Conservation (phyloP, 2,329 filamentous ascomycete genomes). For the Colletotrichum agaves region DNA sequence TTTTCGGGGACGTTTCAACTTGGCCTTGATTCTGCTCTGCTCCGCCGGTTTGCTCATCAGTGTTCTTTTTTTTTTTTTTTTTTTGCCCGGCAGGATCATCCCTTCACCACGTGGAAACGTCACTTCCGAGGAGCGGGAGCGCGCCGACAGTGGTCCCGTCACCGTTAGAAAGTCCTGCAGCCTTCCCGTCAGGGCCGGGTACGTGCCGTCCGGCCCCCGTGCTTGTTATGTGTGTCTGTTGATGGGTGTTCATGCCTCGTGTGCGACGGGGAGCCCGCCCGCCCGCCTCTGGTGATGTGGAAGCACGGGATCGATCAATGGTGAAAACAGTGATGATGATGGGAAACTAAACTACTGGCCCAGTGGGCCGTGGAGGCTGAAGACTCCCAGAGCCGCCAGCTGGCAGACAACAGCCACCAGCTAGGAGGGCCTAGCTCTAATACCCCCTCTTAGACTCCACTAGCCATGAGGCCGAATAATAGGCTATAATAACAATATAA, state of each 20-base stretch:
- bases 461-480: no score
- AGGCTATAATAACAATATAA: no score
- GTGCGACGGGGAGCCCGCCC: constrained; percentile 2
- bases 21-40: constrained; percentile 1
- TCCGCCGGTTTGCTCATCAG: constrained; percentile 1
- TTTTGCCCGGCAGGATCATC: constrained; percentile 13
- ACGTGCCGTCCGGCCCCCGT: constrained; percentile 34
- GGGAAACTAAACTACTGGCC: no score
- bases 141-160: constrained; percentile 3
- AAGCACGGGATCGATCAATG: no score
- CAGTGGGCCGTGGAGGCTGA: no score
- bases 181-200: constrained; percentile 18
- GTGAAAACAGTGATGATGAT: no score
- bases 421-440: no score
- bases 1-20: constrained; percentile 17
- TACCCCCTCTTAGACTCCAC: no score
- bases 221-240: constrained; percentile 9
- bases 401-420: no score
- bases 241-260: constrained; percentile 11
- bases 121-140: not conserved
- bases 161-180: not conserved
- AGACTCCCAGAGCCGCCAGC: no score
- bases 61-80: no score
- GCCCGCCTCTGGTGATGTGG: constrained; percentile 4
- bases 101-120: constrained; percentile 22